A percentile compares a stretch with the other conserved stretches of the same genome.
Conservation (phyloP, 345 rosid species). For the Streptanthus diversifolius region DNA sequence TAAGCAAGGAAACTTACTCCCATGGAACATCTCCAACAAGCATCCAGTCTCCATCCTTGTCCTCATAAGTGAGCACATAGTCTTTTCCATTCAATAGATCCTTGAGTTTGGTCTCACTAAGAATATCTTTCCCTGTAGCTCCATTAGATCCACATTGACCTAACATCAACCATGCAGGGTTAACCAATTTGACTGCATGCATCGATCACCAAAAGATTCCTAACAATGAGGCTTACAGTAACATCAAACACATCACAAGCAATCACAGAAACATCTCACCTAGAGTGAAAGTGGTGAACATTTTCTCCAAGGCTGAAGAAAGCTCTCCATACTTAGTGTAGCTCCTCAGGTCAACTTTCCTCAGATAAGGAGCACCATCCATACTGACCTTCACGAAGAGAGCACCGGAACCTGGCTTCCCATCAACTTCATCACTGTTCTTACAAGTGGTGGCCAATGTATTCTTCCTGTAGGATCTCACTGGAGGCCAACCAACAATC, state of each 20-base stretch:
- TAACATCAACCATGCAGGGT: conserved; percentile 28
- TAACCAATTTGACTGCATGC: background rate
- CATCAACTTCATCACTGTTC: conserved; percentile 87
- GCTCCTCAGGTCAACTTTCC: conserved; percentile 84
- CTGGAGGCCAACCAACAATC: conserved; percentile 42
- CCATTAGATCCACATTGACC: conserved; percentile 77
- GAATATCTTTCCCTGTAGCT: conserved; percentile 53
- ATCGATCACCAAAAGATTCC: background rate
- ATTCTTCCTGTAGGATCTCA: conserved; percentile 41
- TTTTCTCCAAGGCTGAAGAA: conserved; percentile 83
- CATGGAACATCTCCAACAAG: conserved; percentile 98
- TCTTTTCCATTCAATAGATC: conserved; percentile 89
- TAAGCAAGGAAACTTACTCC: conserved; percentile 55
- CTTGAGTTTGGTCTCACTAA: conserved; percentile 66
- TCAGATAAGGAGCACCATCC: conserved; percentile 94
- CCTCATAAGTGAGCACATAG: conserved; percentile 89
- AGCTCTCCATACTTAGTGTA: conserved; percentile 63
- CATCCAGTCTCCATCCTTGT: conserved; percentile 95
- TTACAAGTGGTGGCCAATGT: conserved; percentile 63
- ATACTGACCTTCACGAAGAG: conserved; percentile 91
- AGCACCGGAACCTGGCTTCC: conserved; percentile 61
- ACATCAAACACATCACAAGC: background rate
- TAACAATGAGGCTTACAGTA: background rate
- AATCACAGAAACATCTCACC: conserved; percentile 47
- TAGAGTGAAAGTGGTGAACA: conserved; percentile 90